These are phyloP conservation scores for Daldinia concentrica DNA, from an alignment of 495 filamentous ascomycete genomes.

Conservation along the genomic window DNA sequence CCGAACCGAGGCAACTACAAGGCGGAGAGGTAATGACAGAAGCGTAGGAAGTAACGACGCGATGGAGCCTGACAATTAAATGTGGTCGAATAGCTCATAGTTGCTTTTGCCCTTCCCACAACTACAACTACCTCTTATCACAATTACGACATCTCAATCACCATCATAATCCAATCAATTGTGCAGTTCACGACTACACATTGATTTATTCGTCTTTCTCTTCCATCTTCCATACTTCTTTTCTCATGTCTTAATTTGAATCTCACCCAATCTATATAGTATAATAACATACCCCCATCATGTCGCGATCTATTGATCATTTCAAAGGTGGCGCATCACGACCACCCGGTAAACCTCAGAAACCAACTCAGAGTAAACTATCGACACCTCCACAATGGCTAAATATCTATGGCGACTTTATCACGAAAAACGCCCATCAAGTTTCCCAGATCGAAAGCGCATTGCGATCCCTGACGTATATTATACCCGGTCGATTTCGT, in stretches of 20 bases:
- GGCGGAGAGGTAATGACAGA: background rate
- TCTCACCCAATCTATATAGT: slow-evolving; percentile 2
- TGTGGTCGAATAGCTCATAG: background rate
- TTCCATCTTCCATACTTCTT: slow-evolving; percentile 5
- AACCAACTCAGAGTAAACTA: slow-evolving; percentile 31
- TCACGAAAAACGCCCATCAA: slow-evolving; percentile 90
- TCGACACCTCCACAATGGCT: slow-evolving; percentile 77
- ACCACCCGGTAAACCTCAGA: slow-evolving; percentile 33
- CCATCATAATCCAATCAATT: slow-evolving; percentile 1
- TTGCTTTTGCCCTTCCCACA: slow-evolving; percentile 4
- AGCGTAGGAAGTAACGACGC: slow-evolving; percentile 24
- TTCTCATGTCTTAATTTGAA: slow-evolving; percentile 11
- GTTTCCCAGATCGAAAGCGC: slow-evolving; percentile 94
- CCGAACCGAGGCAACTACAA: slow-evolving; percentile 25
- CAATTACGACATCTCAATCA: background rate
- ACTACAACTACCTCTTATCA: background rate
- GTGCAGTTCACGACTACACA: background rate
- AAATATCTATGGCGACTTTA: slow-evolving; percentile 85
- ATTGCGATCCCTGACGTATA: slow-evolving; percentile 89
- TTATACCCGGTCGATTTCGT: slow-evolving; percentile 92
- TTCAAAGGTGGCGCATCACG: slow-evolving; percentile 32
- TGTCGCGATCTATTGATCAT: slow-evolving; percentile 39
- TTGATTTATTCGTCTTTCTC: slow-evolving; percentile 4
- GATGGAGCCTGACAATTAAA: background rate
- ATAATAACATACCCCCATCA: slow-evolving; percentile 8